phyloP scores from a whole-genome alignment of 495 filamentous ascomycete species.

The Aspergillus indologenus region DNA sequence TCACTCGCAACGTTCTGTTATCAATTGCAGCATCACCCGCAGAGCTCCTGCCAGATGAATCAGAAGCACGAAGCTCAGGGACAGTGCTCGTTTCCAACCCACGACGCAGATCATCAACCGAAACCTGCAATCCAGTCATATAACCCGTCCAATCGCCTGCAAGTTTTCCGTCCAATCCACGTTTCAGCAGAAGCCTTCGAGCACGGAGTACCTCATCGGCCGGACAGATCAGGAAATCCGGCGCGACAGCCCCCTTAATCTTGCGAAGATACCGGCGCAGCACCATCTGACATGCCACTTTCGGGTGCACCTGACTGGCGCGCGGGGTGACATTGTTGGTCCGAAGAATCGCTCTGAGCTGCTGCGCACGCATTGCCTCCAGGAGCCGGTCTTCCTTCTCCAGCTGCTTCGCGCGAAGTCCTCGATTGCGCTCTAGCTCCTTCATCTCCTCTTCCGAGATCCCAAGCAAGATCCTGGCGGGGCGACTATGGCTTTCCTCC shows the following conservation, averaged over 20 bases:
- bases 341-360: conserved; percentile 26
- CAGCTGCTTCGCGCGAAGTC: conserved; percentile 24
- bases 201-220: conserved; percentile 26
- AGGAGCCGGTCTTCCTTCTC: conserved; percentile 28
- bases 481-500: conserved; percentile 21
- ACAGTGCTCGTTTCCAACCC: background rate
- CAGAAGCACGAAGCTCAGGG: background rate
- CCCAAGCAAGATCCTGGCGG: conserved; percentile 21
- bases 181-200: conserved; percentile 28
- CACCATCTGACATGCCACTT: conserved; percentile 24
- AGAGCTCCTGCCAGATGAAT: background rate
- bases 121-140: conserved; percentile 16
- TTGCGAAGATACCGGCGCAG: conserved; percentile 14
- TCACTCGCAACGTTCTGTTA: background rate
- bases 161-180: conserved; percentile 22
- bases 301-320: conserved; percentile 16
- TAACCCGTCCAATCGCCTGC: conserved; percentile 35
- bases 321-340: conserved; percentile 30
- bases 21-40: background rate
- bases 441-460: conserved; percentile 23
- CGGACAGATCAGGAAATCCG: conserved; percentile 28
- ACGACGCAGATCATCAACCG: background rate
- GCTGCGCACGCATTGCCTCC: conserved; percentile 30
- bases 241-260: conserved; percentile 7
- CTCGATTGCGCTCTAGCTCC: conserved; percentile 15